Conservation (phyloP, 768 basidiomycete species). For the Suillus plorans region DNA sequence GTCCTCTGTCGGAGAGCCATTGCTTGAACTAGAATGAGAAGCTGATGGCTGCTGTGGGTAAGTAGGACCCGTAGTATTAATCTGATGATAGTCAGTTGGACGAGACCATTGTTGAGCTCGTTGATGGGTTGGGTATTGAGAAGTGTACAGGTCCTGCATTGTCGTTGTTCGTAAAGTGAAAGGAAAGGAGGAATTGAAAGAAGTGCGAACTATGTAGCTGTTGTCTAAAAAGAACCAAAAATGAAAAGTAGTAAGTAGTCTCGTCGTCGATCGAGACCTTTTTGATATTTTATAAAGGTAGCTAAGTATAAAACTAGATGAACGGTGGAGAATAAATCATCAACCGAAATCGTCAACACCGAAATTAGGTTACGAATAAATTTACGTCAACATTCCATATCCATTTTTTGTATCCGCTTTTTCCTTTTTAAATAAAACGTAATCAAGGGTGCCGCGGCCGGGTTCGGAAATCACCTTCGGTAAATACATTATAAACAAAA, state of each 20-base stretch:
- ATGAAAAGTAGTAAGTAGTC: conserved; percentile 25
- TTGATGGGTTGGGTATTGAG: conserved; percentile 32
- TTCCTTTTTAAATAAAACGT: conserved; percentile 30
- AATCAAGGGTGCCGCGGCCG: conserved; percentile 39
- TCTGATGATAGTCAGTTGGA: conserved; percentile 35
- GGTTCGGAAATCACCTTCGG: conserved; percentile 39
- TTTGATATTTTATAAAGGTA: conserved; percentile 16
- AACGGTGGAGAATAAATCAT: conserved; percentile 32
- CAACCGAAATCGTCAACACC: conserved; percentile 32
- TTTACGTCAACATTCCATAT: conserved; percentile 29
- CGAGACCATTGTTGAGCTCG: conserved; percentile 44
- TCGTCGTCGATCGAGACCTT: conserved; percentile 31
- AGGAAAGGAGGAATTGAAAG: conserved; percentile 29
- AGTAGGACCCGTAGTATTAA: conserved; percentile 33
- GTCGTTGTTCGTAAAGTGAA: conserved; percentile 37
- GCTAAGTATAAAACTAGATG: conserved; percentile 35
- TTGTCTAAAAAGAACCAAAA: conserved; percentile 22
- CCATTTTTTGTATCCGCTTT: conserved; percentile 33
- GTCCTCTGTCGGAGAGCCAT: conserved; percentile 47
- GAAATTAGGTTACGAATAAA: conserved; percentile 25
- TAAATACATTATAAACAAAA: conserved; percentile 19
- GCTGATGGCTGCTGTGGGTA: conserved; percentile 32
- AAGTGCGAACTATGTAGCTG: conserved; percentile 30
- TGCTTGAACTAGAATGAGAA: conserved; percentile 38
- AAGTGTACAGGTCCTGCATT: conserved; percentile 49